phyloP scores from a whole-genome alignment of 176 grass and related monocot species.

The Rhynchospora breviuscula region DNA sequence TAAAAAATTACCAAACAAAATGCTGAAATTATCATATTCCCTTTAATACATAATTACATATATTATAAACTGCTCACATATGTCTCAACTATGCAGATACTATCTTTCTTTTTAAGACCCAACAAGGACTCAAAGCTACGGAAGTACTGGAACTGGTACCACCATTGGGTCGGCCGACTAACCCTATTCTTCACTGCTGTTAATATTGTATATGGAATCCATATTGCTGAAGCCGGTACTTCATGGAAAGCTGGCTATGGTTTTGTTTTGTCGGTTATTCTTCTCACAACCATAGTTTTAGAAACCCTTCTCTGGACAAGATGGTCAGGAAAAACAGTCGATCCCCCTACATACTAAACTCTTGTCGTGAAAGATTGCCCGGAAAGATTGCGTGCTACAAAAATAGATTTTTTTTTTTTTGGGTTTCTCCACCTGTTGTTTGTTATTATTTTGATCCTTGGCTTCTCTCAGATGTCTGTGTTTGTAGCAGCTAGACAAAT shows the following conservation, averaged over 20 bases:
- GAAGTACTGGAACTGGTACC: conserved; percentile 94
- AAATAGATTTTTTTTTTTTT: not conserved
- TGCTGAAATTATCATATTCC: not conserved
- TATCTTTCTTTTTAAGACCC: conserved; percentile 65
- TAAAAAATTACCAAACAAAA: not conserved
- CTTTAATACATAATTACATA: not conserved
- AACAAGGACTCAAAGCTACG: conserved; percentile 63
- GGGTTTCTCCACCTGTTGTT: not conserved
- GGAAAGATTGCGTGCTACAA: not conserved
- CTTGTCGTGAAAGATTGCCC: not conserved
- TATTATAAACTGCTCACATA: conserved; percentile 21
- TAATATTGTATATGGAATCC: conserved; percentile 82
- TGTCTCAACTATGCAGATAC: conserved; percentile 29
- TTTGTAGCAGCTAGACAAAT: conserved; percentile 3
- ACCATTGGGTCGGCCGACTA: conserved; percentile 72
- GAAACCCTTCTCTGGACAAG: conserved; percentile 85
- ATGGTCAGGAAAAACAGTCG: conserved; percentile 48
- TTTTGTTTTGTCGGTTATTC: conserved; percentile 65
- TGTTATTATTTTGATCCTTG: not conserved
- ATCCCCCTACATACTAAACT: conserved; percentile 46
- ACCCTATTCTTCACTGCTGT: conserved; percentile 72
- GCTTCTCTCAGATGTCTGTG: not conserved
- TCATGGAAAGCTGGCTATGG: conserved; percentile 95
- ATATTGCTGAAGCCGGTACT: conserved; percentile 44
- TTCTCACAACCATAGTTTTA: conserved; percentile 42